Evolutionary conservation across 495 filamentous ascomycete genomes (phyloP).

Genomic region (Penicillium robsamsonii): DNA sequence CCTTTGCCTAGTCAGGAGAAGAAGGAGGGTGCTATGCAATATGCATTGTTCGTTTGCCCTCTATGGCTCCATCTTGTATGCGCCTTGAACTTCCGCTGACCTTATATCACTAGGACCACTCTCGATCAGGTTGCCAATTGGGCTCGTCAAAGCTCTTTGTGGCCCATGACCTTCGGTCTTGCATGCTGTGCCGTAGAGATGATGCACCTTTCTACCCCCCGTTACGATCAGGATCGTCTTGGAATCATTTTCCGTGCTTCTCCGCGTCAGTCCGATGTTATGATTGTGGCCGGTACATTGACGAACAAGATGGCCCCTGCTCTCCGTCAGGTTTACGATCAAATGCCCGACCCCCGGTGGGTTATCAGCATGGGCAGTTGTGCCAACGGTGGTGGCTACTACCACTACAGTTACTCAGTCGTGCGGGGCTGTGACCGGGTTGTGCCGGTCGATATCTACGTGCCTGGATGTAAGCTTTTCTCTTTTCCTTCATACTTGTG

Average conservation of each 20-base stretch:
- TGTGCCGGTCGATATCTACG: constrained; percentile 94
- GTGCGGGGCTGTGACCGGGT: constrained; percentile 90
- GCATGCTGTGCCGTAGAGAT: constrained; percentile 97
- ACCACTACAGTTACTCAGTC: constrained; percentile 94
- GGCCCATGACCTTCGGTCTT: constrained; percentile 98
- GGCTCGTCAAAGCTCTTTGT: constrained; percentile 88
- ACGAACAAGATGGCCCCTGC: constrained; percentile 99
- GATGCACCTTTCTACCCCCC: constrained; percentile 96
- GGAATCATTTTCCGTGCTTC: constrained; percentile 98
- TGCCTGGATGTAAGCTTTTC: constrained; percentile 70
- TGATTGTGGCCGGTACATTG: constrained; percentile 95
- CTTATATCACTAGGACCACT: constrained; percentile 62
- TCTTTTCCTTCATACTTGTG: neutral
- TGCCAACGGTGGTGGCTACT: constrained; percentile 95
- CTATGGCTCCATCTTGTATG: neutral
- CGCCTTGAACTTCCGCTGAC: constrained; percentile 11
- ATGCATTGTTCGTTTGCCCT: constrained; percentile 73
- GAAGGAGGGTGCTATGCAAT: constrained; percentile 94
- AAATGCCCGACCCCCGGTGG: constrained; percentile 97
- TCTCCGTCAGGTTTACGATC: constrained; percentile 92
- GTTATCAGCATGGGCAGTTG: constrained; percentile 93
- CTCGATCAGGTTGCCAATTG: constrained; percentile 92
- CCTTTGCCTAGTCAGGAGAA: constrained; percentile 86
- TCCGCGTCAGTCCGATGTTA: constrained; percentile 92
- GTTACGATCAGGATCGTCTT: constrained; percentile 93